phyloP scores from a whole-genome alignment of 345 rosid species.

The Euclidium syriacum region DNA sequence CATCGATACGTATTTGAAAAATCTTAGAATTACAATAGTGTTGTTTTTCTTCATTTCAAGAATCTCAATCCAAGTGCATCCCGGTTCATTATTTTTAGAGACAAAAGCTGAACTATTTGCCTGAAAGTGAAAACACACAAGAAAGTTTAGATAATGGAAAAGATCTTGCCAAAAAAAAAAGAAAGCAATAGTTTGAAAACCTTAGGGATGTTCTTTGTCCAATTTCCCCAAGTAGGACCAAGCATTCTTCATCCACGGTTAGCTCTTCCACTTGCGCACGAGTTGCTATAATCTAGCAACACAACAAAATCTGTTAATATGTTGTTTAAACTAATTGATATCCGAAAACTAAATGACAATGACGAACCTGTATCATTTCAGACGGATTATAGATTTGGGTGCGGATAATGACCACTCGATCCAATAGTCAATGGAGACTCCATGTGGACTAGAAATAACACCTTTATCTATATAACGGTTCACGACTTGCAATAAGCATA shows the following conservation, averaged over 20 bases:
- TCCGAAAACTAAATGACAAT: background rate
- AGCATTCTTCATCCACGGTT: slow-evolving; percentile 79
- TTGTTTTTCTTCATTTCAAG: too few relatives aligned
- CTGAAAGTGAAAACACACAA: slow-evolving; percentile 34
- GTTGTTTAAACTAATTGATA: background rate
- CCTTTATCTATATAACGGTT: slow-evolving; percentile 95
- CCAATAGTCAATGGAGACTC: slow-evolving; percentile 91
- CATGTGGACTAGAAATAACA: slow-evolving; percentile 92
- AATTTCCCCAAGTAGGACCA: slow-evolving; percentile 84
- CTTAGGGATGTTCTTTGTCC: slow-evolving; percentile 81
- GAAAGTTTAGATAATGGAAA: background rate
- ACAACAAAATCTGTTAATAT: slow-evolving; percentile 1
- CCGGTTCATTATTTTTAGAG: slow-evolving; percentile 81
- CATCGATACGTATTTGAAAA: too few relatives aligned
- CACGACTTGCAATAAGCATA: slow-evolving; percentile 61
- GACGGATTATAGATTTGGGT: slow-evolving; percentile 87
- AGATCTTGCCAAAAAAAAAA: too few relatives aligned
- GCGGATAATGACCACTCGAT: slow-evolving; percentile 78
- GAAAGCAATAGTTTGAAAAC: slow-evolving; percentile 27
- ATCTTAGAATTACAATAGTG: too few relatives aligned
- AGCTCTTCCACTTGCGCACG: slow-evolving; percentile 97
- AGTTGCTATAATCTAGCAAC: slow-evolving; percentile 79
- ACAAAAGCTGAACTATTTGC: slow-evolving; percentile 90
- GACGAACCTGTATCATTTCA: slow-evolving; percentile 87
- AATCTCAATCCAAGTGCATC: slow-evolving; percentile 81